Conservation (phyloP, 495 filamentous ascomycete genomes). For the Amorphotheca resinae region DNA sequence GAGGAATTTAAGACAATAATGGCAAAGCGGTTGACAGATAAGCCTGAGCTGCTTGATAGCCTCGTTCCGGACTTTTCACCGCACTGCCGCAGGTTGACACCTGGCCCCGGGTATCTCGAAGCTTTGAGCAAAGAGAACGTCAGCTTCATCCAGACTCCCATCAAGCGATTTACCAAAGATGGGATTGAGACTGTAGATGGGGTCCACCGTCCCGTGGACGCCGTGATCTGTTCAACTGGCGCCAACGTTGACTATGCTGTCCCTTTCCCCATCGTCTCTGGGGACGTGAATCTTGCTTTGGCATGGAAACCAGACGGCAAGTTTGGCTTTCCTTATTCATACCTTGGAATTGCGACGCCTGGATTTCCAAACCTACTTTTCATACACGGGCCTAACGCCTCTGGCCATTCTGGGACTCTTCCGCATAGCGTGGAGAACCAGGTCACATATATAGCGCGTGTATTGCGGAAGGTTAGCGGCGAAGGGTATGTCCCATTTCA, state of each 20-base stretch:
- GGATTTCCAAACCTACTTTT: neutral
- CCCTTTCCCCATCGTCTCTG: neutral
- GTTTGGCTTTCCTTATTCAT: neutral
- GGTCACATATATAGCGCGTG: neutral
- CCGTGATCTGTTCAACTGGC: conserved; percentile 57
- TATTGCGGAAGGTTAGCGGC: neutral
- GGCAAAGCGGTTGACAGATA: neutral
- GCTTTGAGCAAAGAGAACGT: conserved; percentile 50
- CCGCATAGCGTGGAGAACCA: neutral
- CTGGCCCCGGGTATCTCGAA: conserved; percentile 59
- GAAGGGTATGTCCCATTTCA: too few relatives aligned
- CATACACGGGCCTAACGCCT: neutral
- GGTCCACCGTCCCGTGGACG: conserved; percentile 36
- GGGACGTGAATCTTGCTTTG: neutral
- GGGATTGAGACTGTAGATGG: conserved; percentile 46
- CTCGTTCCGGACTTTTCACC: conserved; percentile 44
- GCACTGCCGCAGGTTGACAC: conserved; percentile 55
- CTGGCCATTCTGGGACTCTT: neutral
- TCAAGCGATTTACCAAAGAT: conserved; percentile 42
- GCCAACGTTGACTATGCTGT: neutral
- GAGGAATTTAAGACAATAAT: neutral
- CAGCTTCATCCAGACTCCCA: conserved; percentile 40
- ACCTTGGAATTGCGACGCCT: neutral
- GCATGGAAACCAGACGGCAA: neutral
- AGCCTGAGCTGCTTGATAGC: neutral